A percentile compares a stretch with the other conserved stretches of the same genome.
Conservation (phyloP, 352 stramenopile genomes). For the Phytophthora nicotianae region DNA sequence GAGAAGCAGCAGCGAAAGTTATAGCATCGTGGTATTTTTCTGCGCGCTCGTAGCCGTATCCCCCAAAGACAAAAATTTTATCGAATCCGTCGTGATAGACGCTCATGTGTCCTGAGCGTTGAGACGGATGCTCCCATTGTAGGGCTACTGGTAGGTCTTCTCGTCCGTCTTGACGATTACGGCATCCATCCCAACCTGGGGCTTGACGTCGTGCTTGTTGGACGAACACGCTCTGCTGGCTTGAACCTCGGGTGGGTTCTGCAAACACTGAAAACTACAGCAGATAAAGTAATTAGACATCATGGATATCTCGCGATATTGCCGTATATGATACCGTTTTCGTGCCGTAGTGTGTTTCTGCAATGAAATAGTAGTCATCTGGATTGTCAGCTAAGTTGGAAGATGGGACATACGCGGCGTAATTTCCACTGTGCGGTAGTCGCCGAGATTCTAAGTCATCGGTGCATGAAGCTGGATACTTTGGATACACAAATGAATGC, state of each 20-base stretch:
- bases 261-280: constrained; percentile 84
- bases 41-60: constrained; percentile 76
- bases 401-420: constrained; percentile 53
- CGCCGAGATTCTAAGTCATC: constrained; percentile 83
- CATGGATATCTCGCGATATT: background rate
- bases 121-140: constrained; percentile 86
- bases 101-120: constrained; percentile 86
- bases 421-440: constrained; percentile 76
- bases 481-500: constrained; percentile 87
- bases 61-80: constrained; percentile 91
- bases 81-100: constrained; percentile 75
- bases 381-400: constrained; percentile 37
- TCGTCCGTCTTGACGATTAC: constrained; percentile 81
- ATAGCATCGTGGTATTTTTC: constrained; percentile 61
- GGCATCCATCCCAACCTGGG: constrained; percentile 95
- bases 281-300: background rate
- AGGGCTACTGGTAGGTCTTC: constrained; percentile 63
- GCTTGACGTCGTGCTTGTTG: constrained; percentile 89
- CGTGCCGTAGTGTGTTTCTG: constrained; percentile 76
- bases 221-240: constrained; percentile 76
- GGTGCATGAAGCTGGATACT: constrained; percentile 91
- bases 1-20: constrained; percentile 60
- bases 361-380: constrained; percentile 69
- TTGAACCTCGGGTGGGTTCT: constrained; percentile 88
- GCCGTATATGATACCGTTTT: constrained; percentile 43